Conservation (phyloP, 1,139 yeast genomes). For the Magnusiomyces sp. region DNA sequence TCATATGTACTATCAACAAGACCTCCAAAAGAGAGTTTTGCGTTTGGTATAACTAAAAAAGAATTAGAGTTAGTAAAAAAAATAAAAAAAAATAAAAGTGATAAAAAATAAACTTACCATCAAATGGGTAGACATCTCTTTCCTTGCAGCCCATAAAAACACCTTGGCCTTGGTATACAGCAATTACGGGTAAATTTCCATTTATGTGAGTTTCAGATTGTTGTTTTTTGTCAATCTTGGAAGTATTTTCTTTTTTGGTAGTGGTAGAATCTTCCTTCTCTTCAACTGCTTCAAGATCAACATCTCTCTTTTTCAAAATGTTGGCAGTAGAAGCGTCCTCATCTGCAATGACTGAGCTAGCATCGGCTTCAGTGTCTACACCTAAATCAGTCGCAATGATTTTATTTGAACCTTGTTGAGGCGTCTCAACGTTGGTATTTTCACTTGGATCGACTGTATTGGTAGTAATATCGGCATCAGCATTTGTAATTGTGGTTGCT, state of each 20-base stretch:
- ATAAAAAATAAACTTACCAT: constrained; percentile 5
- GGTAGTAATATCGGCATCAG: no score
- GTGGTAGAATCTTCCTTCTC: not conserved
- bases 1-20: constrained; percentile 65
- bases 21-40: constrained; percentile 40
- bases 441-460: no score
- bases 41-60: not conserved
- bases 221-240: not conserved
- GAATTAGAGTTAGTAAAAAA: not conserved
- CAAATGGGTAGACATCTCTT: constrained; percentile 1
- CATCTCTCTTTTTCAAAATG: not conserved
- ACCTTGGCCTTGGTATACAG: constrained; percentile 5
- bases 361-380: not conserved
- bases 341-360: not conserved
- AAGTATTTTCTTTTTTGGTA: not conserved
- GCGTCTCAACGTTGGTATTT: no score
- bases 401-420: no score
- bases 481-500: not conserved
- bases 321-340: not conserved
- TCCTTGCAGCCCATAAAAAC: constrained; percentile 3
- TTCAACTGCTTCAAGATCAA: not conserved
- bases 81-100: not conserved
- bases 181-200: not conserved
- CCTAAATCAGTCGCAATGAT: no score
- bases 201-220: not conserved